These are phyloP conservation scores for Trichoderma asperelloides DNA, from an alignment of 495 filamentous ascomycete genomes.

Conservation along the genomic window DNA sequence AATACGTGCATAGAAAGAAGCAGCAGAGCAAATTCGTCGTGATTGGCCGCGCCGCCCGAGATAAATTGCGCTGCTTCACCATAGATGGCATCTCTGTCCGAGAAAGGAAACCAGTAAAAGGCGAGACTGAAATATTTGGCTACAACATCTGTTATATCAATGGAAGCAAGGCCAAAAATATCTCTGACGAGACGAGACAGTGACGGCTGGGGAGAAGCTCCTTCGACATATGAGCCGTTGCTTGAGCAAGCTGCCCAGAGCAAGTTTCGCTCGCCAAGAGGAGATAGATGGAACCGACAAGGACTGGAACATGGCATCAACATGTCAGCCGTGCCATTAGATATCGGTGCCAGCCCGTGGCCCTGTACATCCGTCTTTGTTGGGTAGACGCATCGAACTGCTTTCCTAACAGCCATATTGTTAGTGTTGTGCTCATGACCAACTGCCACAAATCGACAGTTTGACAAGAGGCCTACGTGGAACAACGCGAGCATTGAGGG, in stretches of 20 bases:
- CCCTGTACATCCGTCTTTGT: background rate
- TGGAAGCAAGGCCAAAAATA: background rate
- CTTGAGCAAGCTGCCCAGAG: background rate
- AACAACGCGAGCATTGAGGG: background rate
- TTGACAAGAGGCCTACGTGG: background rate
- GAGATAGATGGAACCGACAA: background rate
- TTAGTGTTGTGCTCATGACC: background rate
- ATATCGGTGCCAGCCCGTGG: background rate
- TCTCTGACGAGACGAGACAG: background rate
- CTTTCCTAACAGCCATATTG: background rate
- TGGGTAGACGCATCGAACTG: background rate
- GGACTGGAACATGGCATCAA: background rate
- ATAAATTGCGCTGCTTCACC: background rate
- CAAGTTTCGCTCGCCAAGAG: background rate
- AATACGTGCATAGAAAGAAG: background rate
- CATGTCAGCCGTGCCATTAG: background rate
- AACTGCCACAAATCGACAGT: background rate
- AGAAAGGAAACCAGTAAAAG: background rate
- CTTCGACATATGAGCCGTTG: background rate
- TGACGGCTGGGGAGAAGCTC: background rate
- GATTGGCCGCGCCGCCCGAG: background rate
- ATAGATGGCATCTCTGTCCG: background rate
- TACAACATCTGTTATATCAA: background rate
- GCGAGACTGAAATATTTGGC: background rate
- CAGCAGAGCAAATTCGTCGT: background rate